These are phyloP conservation scores for Colletotrichum sojae DNA, from an alignment of 2,329 filamentous ascomycete species.

Conservation along the genomic window DNA sequence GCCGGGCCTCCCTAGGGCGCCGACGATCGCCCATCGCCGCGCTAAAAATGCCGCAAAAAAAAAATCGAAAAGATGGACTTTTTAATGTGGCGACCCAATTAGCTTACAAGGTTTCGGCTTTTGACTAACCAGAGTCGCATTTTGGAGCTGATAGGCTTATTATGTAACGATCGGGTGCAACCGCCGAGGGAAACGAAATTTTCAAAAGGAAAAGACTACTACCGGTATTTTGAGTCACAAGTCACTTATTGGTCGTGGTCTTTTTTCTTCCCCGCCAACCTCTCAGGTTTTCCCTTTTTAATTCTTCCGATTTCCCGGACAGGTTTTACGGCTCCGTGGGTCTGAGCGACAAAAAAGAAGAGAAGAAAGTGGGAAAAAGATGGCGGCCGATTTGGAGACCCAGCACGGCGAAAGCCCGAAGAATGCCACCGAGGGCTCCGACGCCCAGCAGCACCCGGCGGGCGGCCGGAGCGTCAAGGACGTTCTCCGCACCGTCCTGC, in stretches of 20 bases:
- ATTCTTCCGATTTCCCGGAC: neutral
- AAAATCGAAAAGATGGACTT: too few species aligned
- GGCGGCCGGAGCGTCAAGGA: conserved; percentile 8
- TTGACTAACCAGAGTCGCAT: conserved; percentile 17
- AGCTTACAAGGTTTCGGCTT: neutral
- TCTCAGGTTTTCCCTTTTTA: neutral
- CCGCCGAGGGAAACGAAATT: conserved; percentile 11
- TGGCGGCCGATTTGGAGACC: conserved; percentile 30
- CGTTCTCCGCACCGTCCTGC: conserved; percentile 31
- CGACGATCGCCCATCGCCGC: too few species aligned
- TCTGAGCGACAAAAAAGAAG: too few species aligned
- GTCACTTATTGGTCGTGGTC: neutral
- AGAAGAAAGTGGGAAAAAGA: neutral
- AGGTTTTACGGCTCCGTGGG: too few species aligned
- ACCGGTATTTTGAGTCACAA: conserved; percentile 2
- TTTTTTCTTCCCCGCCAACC: too few species aligned
- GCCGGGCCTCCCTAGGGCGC: too few species aligned
- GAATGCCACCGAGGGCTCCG: conserved; percentile 9
- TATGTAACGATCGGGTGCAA: conserved; percentile 17
- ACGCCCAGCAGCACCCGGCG: neutral
- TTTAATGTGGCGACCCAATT: too few species aligned
- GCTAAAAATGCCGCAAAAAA: too few species aligned
- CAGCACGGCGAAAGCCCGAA: conserved; percentile 20
- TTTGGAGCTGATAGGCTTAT: conserved; percentile 11
- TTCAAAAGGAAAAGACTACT: neutral